Evolutionary conservation across 164 flowering plant species (phyloP).

Genomic region (Chimonanthus praecox): DNA sequence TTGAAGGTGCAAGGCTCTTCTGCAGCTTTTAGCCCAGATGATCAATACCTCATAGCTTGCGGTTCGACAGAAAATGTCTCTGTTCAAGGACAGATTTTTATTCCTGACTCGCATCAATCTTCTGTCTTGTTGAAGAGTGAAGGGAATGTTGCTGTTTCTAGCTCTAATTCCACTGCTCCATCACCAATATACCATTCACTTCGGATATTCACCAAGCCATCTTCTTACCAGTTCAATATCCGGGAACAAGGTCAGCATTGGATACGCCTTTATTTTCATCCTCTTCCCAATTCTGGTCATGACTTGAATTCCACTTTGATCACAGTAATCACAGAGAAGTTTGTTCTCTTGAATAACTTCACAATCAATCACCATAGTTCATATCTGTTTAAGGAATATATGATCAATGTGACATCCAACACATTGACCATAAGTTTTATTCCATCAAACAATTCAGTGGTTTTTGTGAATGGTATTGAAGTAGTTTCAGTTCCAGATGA

Average conservation of each 20-base stretch:
- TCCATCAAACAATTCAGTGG: constrained; percentile 24
- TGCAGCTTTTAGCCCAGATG: constrained; percentile 20
- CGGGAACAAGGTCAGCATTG: constrained; percentile 27
- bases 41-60: constrained; percentile 31
- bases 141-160: constrained; percentile 8
- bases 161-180: constrained; percentile 15
- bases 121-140: constrained; percentile 14
- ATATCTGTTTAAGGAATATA: constrained; percentile 29
- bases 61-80: constrained; percentile 29
- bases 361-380: constrained; percentile 19
- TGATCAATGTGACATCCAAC: constrained; percentile 25
- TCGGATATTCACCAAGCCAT: constrained; percentile 15
- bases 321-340: constrained; percentile 23
- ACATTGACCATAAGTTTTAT: constrained; percentile 20
- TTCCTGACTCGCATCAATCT: constrained; percentile 22
- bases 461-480: constrained; percentile 33
- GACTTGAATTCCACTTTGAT: constrained; percentile 19
- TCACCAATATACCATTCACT: constrained; percentile 26
- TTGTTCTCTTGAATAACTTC: constrained; percentile 28
- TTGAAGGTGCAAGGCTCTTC: constrained; percentile 9
- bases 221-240: constrained; percentile 23
- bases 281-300: constrained; percentile 15
- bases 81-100: constrained; percentile 17
- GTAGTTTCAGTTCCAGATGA: constrained; percentile 32
- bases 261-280: constrained; percentile 30